Percentiles rank a stretch among this genome's conserved stretches.
Conservation (phyloP, 495 filamentous ascomycete species). For the Aspergillus campestris region DNA sequence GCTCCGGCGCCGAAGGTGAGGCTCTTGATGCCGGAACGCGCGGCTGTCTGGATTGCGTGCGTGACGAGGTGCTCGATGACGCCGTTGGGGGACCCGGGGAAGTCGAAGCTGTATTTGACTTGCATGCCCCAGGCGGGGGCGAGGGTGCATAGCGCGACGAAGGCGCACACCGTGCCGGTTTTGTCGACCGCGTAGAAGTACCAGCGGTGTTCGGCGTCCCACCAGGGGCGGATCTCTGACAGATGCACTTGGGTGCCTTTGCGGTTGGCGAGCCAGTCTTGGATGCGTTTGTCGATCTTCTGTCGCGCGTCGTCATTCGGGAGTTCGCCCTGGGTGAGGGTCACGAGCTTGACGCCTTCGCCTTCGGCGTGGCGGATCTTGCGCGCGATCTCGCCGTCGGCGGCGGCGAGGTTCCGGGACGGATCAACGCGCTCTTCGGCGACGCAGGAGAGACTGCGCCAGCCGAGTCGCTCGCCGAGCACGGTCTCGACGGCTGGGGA, state of each 20-base stretch:
- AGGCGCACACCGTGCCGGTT: slow-evolving; percentile 57
- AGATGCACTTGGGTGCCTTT: slow-evolving; percentile 80
- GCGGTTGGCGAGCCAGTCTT: slow-evolving; percentile 69
- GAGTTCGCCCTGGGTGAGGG: slow-evolving; percentile 51
- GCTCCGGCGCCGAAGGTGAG: slow-evolving; percentile 80
- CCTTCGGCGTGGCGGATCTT: slow-evolving; percentile 71
- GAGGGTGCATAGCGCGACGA: slow-evolving; percentile 67
- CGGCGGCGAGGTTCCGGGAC: slow-evolving; percentile 40
- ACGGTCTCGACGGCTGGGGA: slow-evolving; percentile 61
- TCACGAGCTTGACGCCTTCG: slow-evolving; percentile 66
- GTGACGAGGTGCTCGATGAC: slow-evolving; percentile 74
- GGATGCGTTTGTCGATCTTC: slow-evolving; percentile 60
- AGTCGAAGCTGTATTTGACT: slow-evolving; percentile 82
- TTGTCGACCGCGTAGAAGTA: slow-evolving; percentile 69
- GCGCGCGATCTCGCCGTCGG: slow-evolving; percentile 53
- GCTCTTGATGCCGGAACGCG: slow-evolving; percentile 49
- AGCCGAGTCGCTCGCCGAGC: slow-evolving; percentile 65
- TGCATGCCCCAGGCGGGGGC: slow-evolving; percentile 72
- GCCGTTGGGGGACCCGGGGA: slow-evolving; percentile 68
- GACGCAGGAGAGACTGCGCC: slow-evolving; percentile 76
- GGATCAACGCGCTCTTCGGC: slow-evolving; percentile 75
- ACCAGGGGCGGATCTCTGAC: slow-evolving; percentile 76
- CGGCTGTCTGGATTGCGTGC: slow-evolving; percentile 62
- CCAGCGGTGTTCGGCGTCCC: slow-evolving; percentile 66
- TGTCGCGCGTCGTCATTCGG: slow-evolving; percentile 52